These are phyloP conservation scores for Pyrenophora seminiperda DNA, from an alignment of 2,329 filamentous ascomycete species.

Conservation along the genomic window DNA sequence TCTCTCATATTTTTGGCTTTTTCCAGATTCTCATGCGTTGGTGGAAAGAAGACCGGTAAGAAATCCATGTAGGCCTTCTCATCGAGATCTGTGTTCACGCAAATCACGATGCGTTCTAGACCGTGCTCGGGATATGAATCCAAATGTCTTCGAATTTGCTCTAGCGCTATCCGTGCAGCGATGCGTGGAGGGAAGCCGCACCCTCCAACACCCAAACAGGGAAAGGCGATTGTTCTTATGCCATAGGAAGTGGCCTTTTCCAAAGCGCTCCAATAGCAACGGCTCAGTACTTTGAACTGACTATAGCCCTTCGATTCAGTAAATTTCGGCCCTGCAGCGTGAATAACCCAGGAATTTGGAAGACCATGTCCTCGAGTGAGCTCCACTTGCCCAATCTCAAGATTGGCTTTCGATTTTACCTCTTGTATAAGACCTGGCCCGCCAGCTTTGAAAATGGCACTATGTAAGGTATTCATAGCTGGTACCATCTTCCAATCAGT, in stretches of 20 bases:
- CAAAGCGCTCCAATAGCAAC: slow-evolving; percentile 40
- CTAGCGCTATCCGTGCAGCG: slow-evolving; percentile 41
- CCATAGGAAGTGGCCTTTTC: slow-evolving; percentile 25
- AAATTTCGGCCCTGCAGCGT: slow-evolving; percentile 38
- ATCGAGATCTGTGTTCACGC: slow-evolving; percentile 31
- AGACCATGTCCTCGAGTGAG: slow-evolving; percentile 38
- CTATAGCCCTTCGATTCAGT: slow-evolving; percentile 21
- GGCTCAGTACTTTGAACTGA: slow-evolving; percentile 36
- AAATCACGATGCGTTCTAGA: slow-evolving; percentile 42
- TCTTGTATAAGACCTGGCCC: slow-evolving; percentile 36
- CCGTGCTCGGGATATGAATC: slow-evolving; percentile 27
- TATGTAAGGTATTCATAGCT: slow-evolving; percentile 27
- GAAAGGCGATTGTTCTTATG: slow-evolving; percentile 43
- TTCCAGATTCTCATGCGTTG: slow-evolving; percentile 39
- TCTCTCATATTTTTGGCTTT: slow-evolving; percentile 20
- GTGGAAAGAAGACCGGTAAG: slow-evolving; percentile 41
- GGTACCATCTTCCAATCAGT: slow-evolving; percentile 16
- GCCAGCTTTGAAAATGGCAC: slow-evolving; percentile 35
- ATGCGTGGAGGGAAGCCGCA: slow-evolving; percentile 37
- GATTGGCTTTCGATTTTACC: slow-evolving; percentile 12
- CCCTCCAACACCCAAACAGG: slow-evolving; percentile 40
- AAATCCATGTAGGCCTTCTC: slow-evolving; percentile 38
- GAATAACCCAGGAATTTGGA: slow-evolving; percentile 39
- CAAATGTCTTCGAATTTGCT: slow-evolving; percentile 41
- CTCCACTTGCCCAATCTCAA: slow-evolving; percentile 30